Base-by-base conservation (phyloP, 1,284 basidiomycete genomes). In the Boletellus deceptivus region DNA sequence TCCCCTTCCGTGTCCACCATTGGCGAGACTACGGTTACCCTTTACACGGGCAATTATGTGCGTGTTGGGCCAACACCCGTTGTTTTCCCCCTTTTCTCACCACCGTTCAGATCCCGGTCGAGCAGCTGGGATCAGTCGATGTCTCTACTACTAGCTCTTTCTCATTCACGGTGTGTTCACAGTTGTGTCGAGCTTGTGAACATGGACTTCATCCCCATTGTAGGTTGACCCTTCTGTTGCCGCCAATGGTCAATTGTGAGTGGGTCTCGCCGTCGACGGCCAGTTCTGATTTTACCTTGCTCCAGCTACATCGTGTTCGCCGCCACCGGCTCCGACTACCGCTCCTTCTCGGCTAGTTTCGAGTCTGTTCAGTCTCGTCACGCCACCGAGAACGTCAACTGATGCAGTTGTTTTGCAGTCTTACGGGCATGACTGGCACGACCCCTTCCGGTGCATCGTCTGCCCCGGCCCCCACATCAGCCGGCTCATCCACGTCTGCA, bases 21-120 rank as follows among this genome's bases (percentile, higher is more conserved):
- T 41, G 82, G 83, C 6, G 59, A 75, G 0, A 74, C 75, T 46
- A 65, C 67, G 3, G 74, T 84, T 43, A 80, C 72, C 1, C 65
- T 88, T 33, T 87, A 79, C 56, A 75, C 74, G 17, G 82, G 79
- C 6, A 59, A 76, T 4, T 60, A 73, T 67, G 85, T 83, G 52
- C 33, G 43, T 52, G 39, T 38, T 31, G 29, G 11, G 6, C 13
- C 16, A 27, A 31, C 37, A 45, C 38, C 16, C 18, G 29, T 38
- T 17, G 44, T 24, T 24, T 36, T 18, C 8, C 4, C 56, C 63
- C 69, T 20, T 55, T 66, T 24, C 46, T 17, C 33, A 7, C n/a
- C 3, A 16, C 36, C 17, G 3, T 34, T 2, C 39, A 77, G 75
- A 35, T 44, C 18, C 58, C 71, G 3, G 63, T 63, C 0, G 6